phyloP scores from a whole-genome alignment of 495 filamentous ascomycete genomes.

The Podospora bellae-mahoneyi region DNA sequence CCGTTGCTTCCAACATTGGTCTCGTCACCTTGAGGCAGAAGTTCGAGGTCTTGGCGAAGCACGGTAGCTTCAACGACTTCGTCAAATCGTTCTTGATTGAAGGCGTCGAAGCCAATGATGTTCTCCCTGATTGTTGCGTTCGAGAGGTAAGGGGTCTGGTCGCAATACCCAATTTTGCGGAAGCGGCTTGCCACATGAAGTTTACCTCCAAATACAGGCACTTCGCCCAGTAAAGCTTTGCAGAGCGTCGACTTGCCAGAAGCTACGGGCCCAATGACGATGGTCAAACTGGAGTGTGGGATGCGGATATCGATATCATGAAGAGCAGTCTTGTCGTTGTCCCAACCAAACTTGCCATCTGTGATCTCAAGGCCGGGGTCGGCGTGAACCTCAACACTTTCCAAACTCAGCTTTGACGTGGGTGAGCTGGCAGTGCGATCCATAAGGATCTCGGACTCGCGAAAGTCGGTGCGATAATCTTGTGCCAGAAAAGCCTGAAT shows the following conservation, averaged over 20 bases:
- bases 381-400: conserved; percentile 7
- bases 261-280: conserved; percentile 41
- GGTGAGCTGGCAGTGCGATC: not conserved
- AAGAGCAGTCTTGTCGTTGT: conserved; percentile 35
- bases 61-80: conserved; percentile 63
- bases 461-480: conserved; percentile 24
- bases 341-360: conserved; percentile 42
- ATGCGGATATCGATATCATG: conserved; percentile 38
- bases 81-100: conserved; percentile 58
- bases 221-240: conserved; percentile 35
- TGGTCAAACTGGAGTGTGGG: conserved; percentile 33
- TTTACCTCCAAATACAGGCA: conserved; percentile 29
- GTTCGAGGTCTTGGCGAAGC: conserved; percentile 53
- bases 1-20: conserved; percentile 64
- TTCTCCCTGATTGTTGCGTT: conserved; percentile 43
- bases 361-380: conserved; percentile 13
- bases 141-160: conserved; percentile 42
- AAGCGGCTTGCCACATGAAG: conserved; percentile 6
- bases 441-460: not conserved
- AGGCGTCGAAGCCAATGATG: conserved; percentile 36
- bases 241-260: conserved; percentile 44
- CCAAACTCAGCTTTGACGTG: not conserved
- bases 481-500: conserved; percentile 44
- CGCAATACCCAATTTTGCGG: conserved; percentile 39
- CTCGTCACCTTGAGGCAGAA: conserved; percentile 40